Evolutionary conservation across 208 protist genomes (phyloP).

Genomic region (Crithidia fasciculata): DNA sequence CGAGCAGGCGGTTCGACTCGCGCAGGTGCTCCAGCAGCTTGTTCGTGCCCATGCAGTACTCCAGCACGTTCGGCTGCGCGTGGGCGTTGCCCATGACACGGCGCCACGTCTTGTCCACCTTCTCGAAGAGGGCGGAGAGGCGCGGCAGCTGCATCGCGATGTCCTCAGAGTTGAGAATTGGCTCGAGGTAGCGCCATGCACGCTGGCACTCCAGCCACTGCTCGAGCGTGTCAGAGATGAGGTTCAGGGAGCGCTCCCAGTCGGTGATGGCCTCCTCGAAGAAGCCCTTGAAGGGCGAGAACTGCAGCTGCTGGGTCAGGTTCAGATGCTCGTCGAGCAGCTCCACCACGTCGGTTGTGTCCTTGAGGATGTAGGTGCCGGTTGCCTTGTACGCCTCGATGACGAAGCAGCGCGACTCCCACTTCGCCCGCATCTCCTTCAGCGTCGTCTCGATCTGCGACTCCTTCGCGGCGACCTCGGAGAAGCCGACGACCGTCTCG

Average conservation of each 20-base stretch:
- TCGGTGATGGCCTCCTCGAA: conserved; percentile 94
- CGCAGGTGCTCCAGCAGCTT: conserved; percentile 95
- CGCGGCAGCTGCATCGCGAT: conserved; percentile 95
- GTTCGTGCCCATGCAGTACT: conserved; percentile 93
- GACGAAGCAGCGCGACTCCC: conserved; percentile 91
- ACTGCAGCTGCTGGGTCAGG: conserved; percentile 95
- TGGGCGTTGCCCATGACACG: conserved; percentile 89
- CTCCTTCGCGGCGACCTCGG: conserved; percentile 97
- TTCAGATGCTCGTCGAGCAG: conserved; percentile 96
- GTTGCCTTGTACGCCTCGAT: conserved; percentile 94
- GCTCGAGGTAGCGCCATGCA: conserved; percentile 97
- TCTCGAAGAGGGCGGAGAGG: conserved; percentile 94
- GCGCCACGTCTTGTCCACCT: conserved; percentile 96
- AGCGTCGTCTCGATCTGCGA: conserved; percentile 96
- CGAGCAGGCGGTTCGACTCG: conserved; percentile 94
- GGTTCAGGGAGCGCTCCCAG: conserved; percentile 94
- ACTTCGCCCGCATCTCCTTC: conserved; percentile 96
- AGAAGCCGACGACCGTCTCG: conserved; percentile 91
- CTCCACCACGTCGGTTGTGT: conserved; percentile 92
- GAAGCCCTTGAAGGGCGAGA: conserved; percentile 96
- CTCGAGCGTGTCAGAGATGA: conserved; percentile 95
- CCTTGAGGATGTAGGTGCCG: conserved; percentile 95
- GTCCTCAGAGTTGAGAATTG: conserved; percentile 97
- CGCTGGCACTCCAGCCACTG: conserved; percentile 96
- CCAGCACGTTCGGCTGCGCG: conserved; percentile 91